Evolutionary conservation across 73 alveolate genomes (phyloP).

Genomic region (Paraurostyla sp.): DNA sequence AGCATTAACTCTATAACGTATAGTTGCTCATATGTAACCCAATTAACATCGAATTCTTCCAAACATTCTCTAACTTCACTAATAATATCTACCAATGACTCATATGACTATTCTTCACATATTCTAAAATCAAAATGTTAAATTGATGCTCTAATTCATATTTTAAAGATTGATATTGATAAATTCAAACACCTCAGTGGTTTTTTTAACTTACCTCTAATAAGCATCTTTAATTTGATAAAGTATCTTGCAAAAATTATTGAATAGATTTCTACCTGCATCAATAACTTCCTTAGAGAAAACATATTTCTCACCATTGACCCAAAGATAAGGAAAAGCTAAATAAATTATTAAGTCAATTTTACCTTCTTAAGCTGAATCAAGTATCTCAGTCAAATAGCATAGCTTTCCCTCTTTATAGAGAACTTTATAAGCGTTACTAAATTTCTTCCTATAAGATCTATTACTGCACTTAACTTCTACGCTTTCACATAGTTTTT

Average conservation of each 20-base stretch:
- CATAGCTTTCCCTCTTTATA: slow-evolving; percentile 84
- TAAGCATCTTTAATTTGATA: slow-evolving; percentile 33
- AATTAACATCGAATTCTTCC: slow-evolving; percentile 77
- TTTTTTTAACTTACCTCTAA: neutral
- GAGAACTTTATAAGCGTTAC: slow-evolving; percentile 83
- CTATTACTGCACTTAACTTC: slow-evolving; percentile 73
- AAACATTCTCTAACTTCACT: slow-evolving; percentile 49
- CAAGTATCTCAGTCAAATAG: slow-evolving; percentile 86
- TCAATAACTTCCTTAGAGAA: slow-evolving; percentile 85
- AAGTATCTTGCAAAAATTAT: slow-evolving; percentile 66
- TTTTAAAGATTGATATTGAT: too few species aligned
- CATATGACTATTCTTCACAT: slow-evolving; percentile 49
- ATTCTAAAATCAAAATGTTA: slow-evolving; percentile 7
- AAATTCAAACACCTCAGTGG: too few species aligned
- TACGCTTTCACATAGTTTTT: slow-evolving; percentile 75
- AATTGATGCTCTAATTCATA: too few species aligned
- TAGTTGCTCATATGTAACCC: slow-evolving; percentile 87
- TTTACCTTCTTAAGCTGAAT: slow-evolving; percentile 85
- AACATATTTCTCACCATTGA: slow-evolving; percentile 87
- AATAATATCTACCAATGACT: slow-evolving; percentile 39
- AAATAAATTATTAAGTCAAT: neutral
- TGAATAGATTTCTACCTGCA: slow-evolving; percentile 79
- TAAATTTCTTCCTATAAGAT: slow-evolving; percentile 82
- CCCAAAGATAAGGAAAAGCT: slow-evolving; percentile 79
- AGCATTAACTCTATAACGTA: slow-evolving; percentile 81